Evolutionary conservation across 768 basidiomycete species (phyloP).

Genomic region (Clitopilus passeckerianus): DNA sequence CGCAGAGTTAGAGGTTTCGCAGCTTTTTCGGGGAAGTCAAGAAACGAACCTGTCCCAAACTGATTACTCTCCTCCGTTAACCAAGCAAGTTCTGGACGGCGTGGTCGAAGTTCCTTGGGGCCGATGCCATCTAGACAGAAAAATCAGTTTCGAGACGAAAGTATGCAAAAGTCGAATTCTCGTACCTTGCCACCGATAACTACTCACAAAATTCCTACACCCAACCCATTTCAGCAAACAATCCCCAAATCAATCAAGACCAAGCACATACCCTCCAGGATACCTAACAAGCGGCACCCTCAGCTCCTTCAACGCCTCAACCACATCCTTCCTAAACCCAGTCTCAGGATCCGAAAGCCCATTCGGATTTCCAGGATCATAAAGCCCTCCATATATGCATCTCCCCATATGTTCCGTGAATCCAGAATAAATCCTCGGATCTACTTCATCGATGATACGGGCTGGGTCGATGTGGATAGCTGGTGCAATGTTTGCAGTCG

Average conservation of each 20-base stretch:
- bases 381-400: conserved; percentile 49
- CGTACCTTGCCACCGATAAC: conserved; percentile 48
- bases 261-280: conserved; percentile 40
- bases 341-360: conserved; percentile 31
- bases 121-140: conserved; percentile 45
- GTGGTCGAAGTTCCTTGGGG: conserved; percentile 41
- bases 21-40: not conserved
- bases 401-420: conserved; percentile 61
- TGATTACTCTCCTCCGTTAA: conserved; percentile 54
- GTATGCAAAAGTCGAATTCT: not conserved
- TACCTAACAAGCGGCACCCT: conserved; percentile 46
- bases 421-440: conserved; percentile 51
- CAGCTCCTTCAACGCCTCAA: conserved; percentile 38
- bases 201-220: conserved; percentile 44
- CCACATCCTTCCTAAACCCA: conserved; percentile 48
- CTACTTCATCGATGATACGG: conserved; percentile 34
- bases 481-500: conserved; percentile 6
- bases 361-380: conserved; percentile 30
- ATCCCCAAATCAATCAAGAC: not conserved
- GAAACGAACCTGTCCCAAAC: conserved; percentile 44
- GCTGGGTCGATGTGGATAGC: conserved; percentile 38
- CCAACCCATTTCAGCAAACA: not conserved
- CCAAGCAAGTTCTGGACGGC: conserved; percentile 59
- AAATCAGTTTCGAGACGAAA: not conserved
- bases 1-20: not conserved